These are phyloP conservation scores for Lathyrus sativus DNA, from an alignment of 306 rosid genomes.

Conservation along the genomic window DNA sequence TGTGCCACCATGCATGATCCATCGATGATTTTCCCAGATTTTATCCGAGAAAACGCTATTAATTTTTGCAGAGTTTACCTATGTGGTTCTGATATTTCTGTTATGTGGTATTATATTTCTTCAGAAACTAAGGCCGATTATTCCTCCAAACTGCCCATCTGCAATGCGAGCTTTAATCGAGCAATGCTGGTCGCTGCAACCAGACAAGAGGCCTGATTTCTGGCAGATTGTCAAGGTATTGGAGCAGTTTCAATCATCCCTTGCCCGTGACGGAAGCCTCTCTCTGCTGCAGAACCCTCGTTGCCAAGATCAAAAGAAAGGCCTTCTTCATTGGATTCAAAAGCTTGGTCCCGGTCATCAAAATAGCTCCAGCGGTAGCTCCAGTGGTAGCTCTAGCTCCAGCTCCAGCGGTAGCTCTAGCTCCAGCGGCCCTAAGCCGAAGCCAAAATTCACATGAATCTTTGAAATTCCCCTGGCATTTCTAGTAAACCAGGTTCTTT, in stretches of 20 bases:
- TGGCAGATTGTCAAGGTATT: constrained; percentile 88
- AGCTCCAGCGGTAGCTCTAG: no score
- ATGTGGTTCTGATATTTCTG: constrained; percentile 30
- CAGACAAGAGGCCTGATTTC: constrained; percentile 86
- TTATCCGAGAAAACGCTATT: not conserved
- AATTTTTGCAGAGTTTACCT: not conserved
- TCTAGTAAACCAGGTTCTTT: constrained; percentile 56
- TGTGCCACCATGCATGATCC: not conserved
- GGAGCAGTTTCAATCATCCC: constrained; percentile 75
- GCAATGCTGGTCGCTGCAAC: constrained; percentile 84
- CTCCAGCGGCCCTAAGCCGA: constrained; percentile 52
- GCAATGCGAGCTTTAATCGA: constrained; percentile 80
- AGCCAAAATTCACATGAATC: constrained; percentile 78
- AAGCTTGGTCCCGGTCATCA: constrained; percentile 77
- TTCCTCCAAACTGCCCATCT: constrained; percentile 67
- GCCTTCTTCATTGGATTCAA: constrained; percentile 86
- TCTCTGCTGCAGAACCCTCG: constrained; percentile 47
- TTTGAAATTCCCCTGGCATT: constrained; percentile 49
- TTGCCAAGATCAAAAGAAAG: constrained; percentile 82
- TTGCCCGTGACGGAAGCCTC: constrained; percentile 70
- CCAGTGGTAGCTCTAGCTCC: no score
- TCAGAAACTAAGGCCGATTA: constrained; percentile 75
- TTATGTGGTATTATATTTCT: constrained; percentile 22
- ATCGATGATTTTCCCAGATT: not conserved
- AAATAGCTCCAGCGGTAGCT: not conserved